These are phyloP conservation scores for Vanrija sp. DNA, from an alignment of 1,284 basidiomycete species.

Conservation along the genomic window DNA sequence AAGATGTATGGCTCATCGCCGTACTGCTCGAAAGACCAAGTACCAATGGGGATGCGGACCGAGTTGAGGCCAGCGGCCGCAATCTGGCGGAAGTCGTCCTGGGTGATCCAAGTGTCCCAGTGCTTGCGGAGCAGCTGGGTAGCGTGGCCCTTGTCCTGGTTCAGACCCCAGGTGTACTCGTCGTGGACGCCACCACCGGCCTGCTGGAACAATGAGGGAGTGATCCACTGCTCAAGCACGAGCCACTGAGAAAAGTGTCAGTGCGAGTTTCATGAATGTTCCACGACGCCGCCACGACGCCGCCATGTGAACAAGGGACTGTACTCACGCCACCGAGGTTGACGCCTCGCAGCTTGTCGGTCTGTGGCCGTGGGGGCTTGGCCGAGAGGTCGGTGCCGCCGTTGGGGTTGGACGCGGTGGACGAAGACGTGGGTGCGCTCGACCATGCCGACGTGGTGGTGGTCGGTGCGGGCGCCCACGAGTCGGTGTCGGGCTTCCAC, in stretches of 20 bases:
- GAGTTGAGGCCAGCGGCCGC: slow-evolving; percentile 68
- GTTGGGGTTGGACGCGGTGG: too few species aligned
- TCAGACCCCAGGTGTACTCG: slow-evolving; percentile 69
- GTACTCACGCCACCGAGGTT: slow-evolving; percentile 37
- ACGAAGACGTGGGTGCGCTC: too few species aligned
- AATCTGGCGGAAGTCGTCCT: slow-evolving; percentile 77
- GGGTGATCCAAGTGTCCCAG: slow-evolving; percentile 59
- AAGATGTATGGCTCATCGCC: slow-evolving; percentile 68
- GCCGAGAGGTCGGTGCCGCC: too few species aligned
- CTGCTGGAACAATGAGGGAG: slow-evolving; percentile 77
- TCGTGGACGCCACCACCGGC: slow-evolving; percentile 66
- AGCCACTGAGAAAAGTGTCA: slow-evolving; percentile 29
- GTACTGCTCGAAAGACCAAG: slow-evolving; percentile 81
- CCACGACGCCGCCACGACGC: not conserved
- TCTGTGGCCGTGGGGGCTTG: too few species aligned
- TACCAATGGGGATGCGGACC: slow-evolving; percentile 71
- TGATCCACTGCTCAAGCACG: slow-evolving; percentile 47
- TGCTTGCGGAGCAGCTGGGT: slow-evolving; percentile 31
- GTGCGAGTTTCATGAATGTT: not conserved
- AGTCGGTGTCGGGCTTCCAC: too few species aligned
- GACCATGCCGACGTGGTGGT: too few species aligned
- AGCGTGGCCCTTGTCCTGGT: slow-evolving; percentile 43
- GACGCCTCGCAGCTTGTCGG: slow-evolving; percentile 39
- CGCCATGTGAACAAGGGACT: too few species aligned
- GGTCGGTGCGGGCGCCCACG: too few species aligned